Conservation (phyloP, 176 grass and related monocot genomes). For the Bolboschoenus planiculmis region DNA sequence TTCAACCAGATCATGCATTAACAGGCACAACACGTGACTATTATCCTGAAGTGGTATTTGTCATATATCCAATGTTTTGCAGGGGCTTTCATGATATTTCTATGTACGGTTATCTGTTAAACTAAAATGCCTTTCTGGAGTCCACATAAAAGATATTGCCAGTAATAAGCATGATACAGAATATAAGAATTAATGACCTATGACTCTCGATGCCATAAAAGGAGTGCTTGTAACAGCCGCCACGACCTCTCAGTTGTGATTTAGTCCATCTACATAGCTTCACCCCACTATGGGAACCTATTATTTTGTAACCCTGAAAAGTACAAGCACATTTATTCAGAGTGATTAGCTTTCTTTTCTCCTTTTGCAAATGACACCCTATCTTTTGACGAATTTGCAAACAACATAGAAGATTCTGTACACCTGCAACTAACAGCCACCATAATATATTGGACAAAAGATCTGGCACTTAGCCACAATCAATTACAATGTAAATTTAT, state of each 20-base stretch:
- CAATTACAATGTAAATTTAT: not conserved
- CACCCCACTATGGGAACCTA: slow-evolving; percentile 96
- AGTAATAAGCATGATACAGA: slow-evolving; percentile 3
- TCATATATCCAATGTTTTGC: not conserved
- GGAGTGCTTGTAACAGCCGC: slow-evolving; percentile 96
- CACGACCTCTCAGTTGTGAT: slow-evolving; percentile 86
- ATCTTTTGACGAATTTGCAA: not conserved
- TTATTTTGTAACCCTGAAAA: slow-evolving; percentile 90
- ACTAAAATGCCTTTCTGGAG: not conserved
- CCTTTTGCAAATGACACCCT: not conserved
- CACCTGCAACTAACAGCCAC: not conserved
- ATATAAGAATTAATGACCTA: slow-evolving; percentile 37
- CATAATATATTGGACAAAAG: not conserved
- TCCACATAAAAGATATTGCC: not conserved
- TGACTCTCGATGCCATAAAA: slow-evolving; percentile 99
- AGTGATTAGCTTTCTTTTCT: not conserved
- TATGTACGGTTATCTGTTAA: not conserved
- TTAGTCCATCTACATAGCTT: slow-evolving; percentile 99
- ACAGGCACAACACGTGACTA: not conserved
- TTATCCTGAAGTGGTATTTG: not conserved
- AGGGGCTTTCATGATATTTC: not conserved
- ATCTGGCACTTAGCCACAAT: not conserved
- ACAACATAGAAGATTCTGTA: not conserved
- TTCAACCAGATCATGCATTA: not conserved
- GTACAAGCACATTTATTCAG: slow-evolving; percentile 19